phyloP scores from a whole-genome alignment of 345 rosid species.

The Eucalyptus microcorys region DNA sequence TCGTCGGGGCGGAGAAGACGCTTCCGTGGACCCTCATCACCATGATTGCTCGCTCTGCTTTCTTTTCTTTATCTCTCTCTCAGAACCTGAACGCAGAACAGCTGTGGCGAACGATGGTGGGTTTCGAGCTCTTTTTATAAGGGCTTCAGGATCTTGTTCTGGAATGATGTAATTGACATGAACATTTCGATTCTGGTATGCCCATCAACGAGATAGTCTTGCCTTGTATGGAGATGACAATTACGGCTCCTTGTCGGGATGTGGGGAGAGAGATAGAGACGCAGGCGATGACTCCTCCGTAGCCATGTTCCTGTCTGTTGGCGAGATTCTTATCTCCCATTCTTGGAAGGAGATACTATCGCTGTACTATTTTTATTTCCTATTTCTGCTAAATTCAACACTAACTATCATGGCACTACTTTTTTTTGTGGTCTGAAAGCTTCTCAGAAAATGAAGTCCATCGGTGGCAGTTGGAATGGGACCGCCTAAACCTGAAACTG shows the following conservation, averaged over 20 bases:
- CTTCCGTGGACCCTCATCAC: conserved; percentile 9
- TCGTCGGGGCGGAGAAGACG: not conserved
- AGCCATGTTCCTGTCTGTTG: not conserved
- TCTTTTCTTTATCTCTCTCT: not conserved
- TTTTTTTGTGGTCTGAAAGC: not conserved
- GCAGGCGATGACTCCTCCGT: not conserved
- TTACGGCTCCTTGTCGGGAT: too few relatives aligned
- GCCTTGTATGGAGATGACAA: not conserved
- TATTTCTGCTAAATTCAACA: too few relatives aligned
- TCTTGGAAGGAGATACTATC: too few relatives aligned
- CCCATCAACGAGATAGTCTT: not conserved
- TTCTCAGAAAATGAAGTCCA: too few relatives aligned
- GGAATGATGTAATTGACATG: not conserved
- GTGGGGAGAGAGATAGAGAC: not conserved
- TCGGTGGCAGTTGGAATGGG: too few relatives aligned
- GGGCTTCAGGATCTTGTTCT: not conserved
- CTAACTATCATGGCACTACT: not conserved
- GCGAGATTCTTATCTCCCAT: too few relatives aligned
- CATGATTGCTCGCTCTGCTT: not conserved
- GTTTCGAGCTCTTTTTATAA: not conserved
- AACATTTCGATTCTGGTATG: not conserved
- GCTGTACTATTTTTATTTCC: too few relatives aligned
- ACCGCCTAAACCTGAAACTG: too few relatives aligned
- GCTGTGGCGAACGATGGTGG: not conserved
- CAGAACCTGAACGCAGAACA: not conserved